phyloP scores from a whole-genome alignment of 108 stramenopile species.

The Conticribra guillardii region DNA sequence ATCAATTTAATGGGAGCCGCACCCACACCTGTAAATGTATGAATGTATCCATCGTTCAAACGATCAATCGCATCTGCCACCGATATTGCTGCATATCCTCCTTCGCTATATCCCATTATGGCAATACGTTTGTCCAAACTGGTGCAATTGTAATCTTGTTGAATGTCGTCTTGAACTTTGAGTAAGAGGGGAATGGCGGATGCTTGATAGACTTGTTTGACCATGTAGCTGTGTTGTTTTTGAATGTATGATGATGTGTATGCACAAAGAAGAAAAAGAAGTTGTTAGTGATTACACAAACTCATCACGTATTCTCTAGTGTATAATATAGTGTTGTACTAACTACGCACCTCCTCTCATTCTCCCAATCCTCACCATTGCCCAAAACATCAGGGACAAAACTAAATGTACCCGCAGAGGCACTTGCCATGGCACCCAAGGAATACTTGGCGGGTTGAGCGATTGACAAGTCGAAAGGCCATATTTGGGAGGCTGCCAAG shows the following conservation, averaged over 20 bases:
- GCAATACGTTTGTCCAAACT: slow-evolving; percentile 13
- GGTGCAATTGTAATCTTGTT: slow-evolving; percentile 1
- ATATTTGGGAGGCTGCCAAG: background rate
- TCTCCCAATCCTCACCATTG: slow-evolving; percentile 14
- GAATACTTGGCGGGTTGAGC: background rate
- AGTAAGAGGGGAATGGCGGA: slow-evolving; percentile 14
- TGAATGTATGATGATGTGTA: too few relatives aligned
- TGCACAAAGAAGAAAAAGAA: too few relatives aligned
- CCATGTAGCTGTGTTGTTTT: slow-evolving; percentile 20
- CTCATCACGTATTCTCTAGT: too few relatives aligned
- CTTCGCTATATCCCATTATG: slow-evolving; percentile 5
- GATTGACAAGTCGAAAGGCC: background rate
- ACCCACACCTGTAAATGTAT: slow-evolving; percentile 11
- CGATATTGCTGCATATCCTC: slow-evolving; percentile 5
- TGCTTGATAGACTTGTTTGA: slow-evolving; percentile 9
- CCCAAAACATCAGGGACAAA: slow-evolving; percentile 13
- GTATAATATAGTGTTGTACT: background rate
- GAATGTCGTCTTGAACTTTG: slow-evolving; percentile 1
- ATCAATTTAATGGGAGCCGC: slow-evolving; percentile 4
- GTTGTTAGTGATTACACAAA: too few relatives aligned
- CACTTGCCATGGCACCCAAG: background rate
- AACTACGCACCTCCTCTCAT: background rate
- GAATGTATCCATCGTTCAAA: slow-evolving; percentile 15
- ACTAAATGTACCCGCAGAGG: slow-evolving; percentile 4
- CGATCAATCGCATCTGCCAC: slow-evolving; percentile 12